These are phyloP conservation scores for Trypanosoma boissoni DNA, from an alignment of 208 protist species.

Conservation along the genomic window DNA sequence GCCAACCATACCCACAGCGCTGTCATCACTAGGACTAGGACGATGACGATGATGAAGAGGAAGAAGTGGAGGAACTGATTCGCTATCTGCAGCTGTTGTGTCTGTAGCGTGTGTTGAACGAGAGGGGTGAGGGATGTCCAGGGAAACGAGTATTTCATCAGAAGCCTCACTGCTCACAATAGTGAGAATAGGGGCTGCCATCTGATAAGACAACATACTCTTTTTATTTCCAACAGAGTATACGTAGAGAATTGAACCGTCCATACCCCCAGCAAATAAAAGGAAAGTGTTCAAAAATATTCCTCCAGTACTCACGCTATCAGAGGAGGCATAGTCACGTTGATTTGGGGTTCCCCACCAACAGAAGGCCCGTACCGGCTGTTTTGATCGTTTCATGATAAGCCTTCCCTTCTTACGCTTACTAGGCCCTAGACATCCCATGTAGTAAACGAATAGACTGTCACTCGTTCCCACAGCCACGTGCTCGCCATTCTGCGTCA, in stretches of 20 bases:
- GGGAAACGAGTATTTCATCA: slow-evolving; percentile 25
- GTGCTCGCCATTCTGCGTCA: slow-evolving; percentile 29
- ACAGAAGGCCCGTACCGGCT: slow-evolving; percentile 34
- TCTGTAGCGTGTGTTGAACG: not conserved
- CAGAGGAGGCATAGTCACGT: not conserved
- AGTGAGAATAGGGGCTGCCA: slow-evolving; percentile 18
- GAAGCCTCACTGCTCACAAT: slow-evolving; percentile 26
- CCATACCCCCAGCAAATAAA: slow-evolving; percentile 24
- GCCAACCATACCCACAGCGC: no score
- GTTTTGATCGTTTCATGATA: slow-evolving; percentile 15
- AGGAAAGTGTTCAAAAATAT: slow-evolving; percentile 22
- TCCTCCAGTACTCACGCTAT: not conserved
- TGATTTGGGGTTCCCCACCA: slow-evolving; percentile 23
- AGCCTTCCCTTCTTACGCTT: slow-evolving; percentile 13
- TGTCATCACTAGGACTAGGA: no score
- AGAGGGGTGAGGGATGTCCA: not conserved
- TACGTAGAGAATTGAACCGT: slow-evolving; percentile 29
- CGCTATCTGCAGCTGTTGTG: no score
- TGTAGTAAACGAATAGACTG: slow-evolving; percentile 32
- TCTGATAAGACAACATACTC: slow-evolving; percentile 13
- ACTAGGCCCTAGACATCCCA: slow-evolving; percentile 16
- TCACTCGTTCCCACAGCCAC: slow-evolving; percentile 36
- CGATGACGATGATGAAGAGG: no score
- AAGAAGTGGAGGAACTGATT: no score
- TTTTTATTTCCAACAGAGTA: slow-evolving; percentile 19